phyloP scores from a whole-genome alignment of 2,329 filamentous ascomycete species.

The Epichloe typhina region DNA sequence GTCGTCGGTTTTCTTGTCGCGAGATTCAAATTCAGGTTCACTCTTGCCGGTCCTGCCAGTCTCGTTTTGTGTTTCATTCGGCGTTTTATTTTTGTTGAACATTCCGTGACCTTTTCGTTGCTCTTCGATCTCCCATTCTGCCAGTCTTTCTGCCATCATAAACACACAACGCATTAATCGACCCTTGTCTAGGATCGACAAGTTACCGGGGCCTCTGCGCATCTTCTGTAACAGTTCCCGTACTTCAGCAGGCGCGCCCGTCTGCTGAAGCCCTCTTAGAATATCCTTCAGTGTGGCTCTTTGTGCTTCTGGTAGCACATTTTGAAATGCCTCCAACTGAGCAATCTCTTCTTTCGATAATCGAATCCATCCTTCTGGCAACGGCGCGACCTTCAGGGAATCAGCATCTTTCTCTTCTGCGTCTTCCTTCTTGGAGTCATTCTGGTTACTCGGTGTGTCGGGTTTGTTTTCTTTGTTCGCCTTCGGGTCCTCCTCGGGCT shows the following conservation, averaged over 20 bases:
- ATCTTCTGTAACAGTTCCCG: conserved; percentile 43
- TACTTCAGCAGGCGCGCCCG: conserved; percentile 58
- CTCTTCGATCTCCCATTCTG: conserved; percentile 16
- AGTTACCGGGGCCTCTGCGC: conserved; percentile 41
- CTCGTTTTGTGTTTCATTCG: conserved; percentile 11
- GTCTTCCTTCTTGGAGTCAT: conserved; percentile 11
- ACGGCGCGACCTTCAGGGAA: conserved; percentile 17
- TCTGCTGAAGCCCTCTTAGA: conserved; percentile 48
- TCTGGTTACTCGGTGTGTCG: conserved; percentile 5
- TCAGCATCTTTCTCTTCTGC: conserved; percentile 10
- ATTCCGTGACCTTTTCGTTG: conserved; percentile 9
- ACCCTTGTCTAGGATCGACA: conserved; percentile 25
- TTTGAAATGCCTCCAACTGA: conserved; percentile 46
- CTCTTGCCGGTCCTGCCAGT: conserved; percentile 8
- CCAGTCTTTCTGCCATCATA: conserved; percentile 22
- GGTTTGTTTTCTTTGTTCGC: conserved; percentile 14
- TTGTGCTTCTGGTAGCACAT: conserved; percentile 50
- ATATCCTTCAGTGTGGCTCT: conserved; percentile 44
- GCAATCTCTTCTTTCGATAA: conserved; percentile 33
- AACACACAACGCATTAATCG: conserved; percentile 23
- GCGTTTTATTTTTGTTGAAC: conserved; percentile 13
- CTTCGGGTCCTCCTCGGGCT: conserved; percentile 22
- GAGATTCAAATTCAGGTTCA: conserved; percentile 9
- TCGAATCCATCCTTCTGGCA: conserved; percentile 34
- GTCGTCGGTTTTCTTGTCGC: conserved; percentile 9